phyloP scores from a whole-genome alignment of 2,329 filamentous ascomycete species.

The Aureobasidium sp. region DNA sequence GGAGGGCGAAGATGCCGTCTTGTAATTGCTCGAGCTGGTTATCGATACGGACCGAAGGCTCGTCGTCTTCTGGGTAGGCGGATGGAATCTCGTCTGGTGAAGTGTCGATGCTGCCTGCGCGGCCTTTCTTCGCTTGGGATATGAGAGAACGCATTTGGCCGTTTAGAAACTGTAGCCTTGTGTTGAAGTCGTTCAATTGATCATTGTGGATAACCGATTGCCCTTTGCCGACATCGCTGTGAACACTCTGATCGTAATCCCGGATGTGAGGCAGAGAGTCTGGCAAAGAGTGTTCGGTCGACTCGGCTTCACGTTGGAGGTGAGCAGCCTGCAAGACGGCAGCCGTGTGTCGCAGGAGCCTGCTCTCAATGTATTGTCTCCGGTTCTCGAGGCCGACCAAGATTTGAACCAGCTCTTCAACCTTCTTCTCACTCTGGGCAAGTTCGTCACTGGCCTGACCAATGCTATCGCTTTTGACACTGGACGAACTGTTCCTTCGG shows the following conservation, averaged over 20 bases:
- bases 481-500: slow-evolving; percentile 31
- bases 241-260: slow-evolving; percentile 18
- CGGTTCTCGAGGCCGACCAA: slow-evolving; percentile 73
- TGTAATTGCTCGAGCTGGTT: slow-evolving; percentile 18
- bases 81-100: slow-evolving; percentile 16
- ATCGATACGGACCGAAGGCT: slow-evolving; percentile 15
- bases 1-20: slow-evolving; percentile 15
- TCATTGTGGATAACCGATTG: neutral
- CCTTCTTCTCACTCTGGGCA: slow-evolving; percentile 66
- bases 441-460: slow-evolving; percentile 66
- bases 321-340: slow-evolving; percentile 89
- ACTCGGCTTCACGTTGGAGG: slow-evolving; percentile 43
- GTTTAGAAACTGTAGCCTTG: slow-evolving; percentile 28
- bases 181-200: slow-evolving; percentile 22
- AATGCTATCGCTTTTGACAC: slow-evolving; percentile 27
- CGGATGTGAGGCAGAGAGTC: slow-evolving; percentile 12
- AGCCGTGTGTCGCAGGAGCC: slow-evolving; percentile 81
- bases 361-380: slow-evolving; percentile 65
- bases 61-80: slow-evolving; percentile 17
- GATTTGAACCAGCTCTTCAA: slow-evolving; percentile 76
- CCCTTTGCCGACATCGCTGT: slow-evolving; percentile 16
- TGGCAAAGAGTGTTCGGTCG: neutral
- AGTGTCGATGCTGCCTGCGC: slow-evolving; percentile 10
- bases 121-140: slow-evolving; percentile 13
- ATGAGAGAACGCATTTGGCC: slow-evolving; percentile 24